A percentile compares a stretch with the other conserved stretches of the same genome.
phyloP scores from a whole-genome alignment of 805 yeast genomes.

The Zygosaccharomyces bailii region DNA sequence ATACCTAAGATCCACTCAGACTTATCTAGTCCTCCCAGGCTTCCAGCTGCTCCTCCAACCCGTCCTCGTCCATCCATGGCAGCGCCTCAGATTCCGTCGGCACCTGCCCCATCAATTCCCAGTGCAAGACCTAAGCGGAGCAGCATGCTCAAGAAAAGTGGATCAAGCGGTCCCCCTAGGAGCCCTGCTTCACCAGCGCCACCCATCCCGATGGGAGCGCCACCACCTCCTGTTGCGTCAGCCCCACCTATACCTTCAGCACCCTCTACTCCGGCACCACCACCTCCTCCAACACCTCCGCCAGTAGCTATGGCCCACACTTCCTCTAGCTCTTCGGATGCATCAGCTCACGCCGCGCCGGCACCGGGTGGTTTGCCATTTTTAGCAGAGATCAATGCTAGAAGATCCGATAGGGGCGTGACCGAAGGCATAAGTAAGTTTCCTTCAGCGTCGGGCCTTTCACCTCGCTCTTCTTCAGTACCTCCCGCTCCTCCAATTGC shows the following conservation, averaged over 20 bases:
- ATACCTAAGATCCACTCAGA: slow-evolving; percentile 38
- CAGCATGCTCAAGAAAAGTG: slow-evolving; percentile 15
- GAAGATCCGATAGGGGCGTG: slow-evolving; percentile 45
- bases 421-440: slow-evolving; percentile 30
- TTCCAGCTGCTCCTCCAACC: slow-evolving; percentile 18
- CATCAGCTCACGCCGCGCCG: slow-evolving; percentile 9
- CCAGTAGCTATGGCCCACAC: slow-evolving; percentile 9
- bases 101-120: slow-evolving; percentile 15
- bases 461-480: slow-evolving; percentile 19
- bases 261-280: slow-evolving; percentile 12
- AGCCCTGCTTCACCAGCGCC: slow-evolving; percentile 26
- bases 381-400: slow-evolving; percentile 50
- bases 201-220: slow-evolving; percentile 21
- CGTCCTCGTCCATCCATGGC: slow-evolving; percentile 21
- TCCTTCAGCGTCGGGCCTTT: slow-evolving; percentile 9
- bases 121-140: slow-evolving; percentile 15
- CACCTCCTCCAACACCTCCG: slow-evolving; percentile 13
- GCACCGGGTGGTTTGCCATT: slow-evolving; percentile 47
- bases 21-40: slow-evolving; percentile 3
- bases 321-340: slow-evolving; percentile 11
- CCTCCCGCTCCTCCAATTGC: slow-evolving; percentile 18
- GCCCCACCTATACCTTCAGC: slow-evolving; percentile 16
- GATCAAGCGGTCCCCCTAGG: slow-evolving; percentile 13
- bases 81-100: slow-evolving; percentile 17
- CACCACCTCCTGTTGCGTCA: slow-evolving; percentile 32